Evolutionary conservation across 2,329 filamentous ascomycete species (phyloP).

Genomic region (Lomentospora prolificans): DNA sequence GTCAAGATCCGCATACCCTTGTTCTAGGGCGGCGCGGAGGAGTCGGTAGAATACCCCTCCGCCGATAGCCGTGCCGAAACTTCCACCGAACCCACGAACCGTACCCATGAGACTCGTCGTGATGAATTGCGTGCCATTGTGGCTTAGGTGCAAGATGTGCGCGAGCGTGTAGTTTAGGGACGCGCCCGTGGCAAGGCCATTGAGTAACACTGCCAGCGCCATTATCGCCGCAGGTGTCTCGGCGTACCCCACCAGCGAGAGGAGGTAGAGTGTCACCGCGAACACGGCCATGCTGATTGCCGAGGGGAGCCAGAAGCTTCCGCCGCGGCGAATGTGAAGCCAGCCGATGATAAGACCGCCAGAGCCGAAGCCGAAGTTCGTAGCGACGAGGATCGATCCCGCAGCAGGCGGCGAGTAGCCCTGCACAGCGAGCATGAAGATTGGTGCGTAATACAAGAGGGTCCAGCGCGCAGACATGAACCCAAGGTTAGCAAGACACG

Average conservation of each 20-base stretch:
- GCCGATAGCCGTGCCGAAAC: slow-evolving; percentile 70
- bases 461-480: slow-evolving; percentile 77
- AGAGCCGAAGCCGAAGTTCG: slow-evolving; percentile 67
- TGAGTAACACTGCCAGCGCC: slow-evolving; percentile 52
- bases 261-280: slow-evolving; percentile 43
- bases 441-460: slow-evolving; percentile 70
- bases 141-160: slow-evolving; percentile 65
- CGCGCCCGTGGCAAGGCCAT: slow-evolving; percentile 64
- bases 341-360: slow-evolving; percentile 66
- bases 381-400: slow-evolving; percentile 69
- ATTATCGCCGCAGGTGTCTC: slow-evolving; percentile 42
- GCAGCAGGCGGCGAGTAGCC: slow-evolving; percentile 59
- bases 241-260: slow-evolving; percentile 46
- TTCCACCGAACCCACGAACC: slow-evolving; percentile 72
- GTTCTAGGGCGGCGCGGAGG: slow-evolving; percentile 43
- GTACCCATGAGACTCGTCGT: slow-evolving; percentile 67
- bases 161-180: slow-evolving; percentile 73
- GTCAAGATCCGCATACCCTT: slow-evolving; percentile 44
- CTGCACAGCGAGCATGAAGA: slow-evolving; percentile 69
- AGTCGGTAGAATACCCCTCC: slow-evolving; percentile 64
- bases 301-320: slow-evolving; percentile 61
- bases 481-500: slow-evolving; percentile 63
- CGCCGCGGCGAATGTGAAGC: slow-evolving; percentile 63
- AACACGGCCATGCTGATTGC: slow-evolving; percentile 54
- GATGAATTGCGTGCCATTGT: slow-evolving; percentile 59